A percentile compares a stretch with the other conserved stretches of the same genome.
Evolutionary conservation across 1,284 basidiomycete species (phyloP).

Genomic region (Paramarasmius palmivorus): DNA sequence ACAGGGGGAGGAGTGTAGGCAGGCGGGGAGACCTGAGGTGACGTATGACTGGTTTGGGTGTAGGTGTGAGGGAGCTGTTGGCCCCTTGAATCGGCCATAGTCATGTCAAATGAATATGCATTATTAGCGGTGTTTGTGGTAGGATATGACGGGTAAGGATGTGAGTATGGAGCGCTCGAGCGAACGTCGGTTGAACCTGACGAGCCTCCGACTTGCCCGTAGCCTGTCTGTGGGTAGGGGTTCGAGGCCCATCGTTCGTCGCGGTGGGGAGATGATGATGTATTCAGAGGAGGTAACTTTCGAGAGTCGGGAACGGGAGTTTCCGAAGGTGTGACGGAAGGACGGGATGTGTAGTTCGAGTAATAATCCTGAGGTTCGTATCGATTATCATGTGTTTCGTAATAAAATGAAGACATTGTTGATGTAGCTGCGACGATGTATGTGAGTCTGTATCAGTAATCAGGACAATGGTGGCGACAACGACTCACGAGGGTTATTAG

Average conservation of each 20-base stretch:
- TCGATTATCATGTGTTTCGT: conserved; percentile 57
- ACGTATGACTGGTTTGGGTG: conserved; percentile 20
- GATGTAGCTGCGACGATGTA: conserved; percentile 32
- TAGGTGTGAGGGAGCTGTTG: conserved; percentile 12
- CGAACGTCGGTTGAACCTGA: conserved; percentile 9
- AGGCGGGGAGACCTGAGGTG: conserved; percentile 33
- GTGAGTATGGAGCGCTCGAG: conserved; percentile 4
- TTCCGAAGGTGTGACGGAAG: conserved; percentile 44
- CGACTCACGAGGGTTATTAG: conserved; percentile 45
- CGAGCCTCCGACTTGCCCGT: background rate
- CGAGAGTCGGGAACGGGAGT: conserved; percentile 40
- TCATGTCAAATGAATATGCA: conserved; percentile 37
- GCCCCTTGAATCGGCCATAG: conserved; percentile 14
- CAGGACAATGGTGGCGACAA: conserved; percentile 12
- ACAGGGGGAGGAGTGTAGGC: conserved; percentile 21
- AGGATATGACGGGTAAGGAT: conserved; percentile 32
- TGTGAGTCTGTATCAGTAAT: conserved; percentile 5
- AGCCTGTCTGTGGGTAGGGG: conserved; percentile 39
- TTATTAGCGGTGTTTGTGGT: conserved; percentile 30
- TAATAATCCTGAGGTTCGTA: conserved; percentile 47
- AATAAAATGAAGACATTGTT: conserved; percentile 46
- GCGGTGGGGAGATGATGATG: conserved; percentile 30
- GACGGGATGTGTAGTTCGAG: conserved; percentile 45
- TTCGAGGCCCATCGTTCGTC: conserved; percentile 46
- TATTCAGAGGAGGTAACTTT: conserved; percentile 48